Percentiles rank a stretch among this genome's conserved stretches.
These are phyloP conservation scores for Trichoderma sp. DNA, from an alignment of 2,329 filamentous ascomycete species.

Conservation along the genomic window DNA sequence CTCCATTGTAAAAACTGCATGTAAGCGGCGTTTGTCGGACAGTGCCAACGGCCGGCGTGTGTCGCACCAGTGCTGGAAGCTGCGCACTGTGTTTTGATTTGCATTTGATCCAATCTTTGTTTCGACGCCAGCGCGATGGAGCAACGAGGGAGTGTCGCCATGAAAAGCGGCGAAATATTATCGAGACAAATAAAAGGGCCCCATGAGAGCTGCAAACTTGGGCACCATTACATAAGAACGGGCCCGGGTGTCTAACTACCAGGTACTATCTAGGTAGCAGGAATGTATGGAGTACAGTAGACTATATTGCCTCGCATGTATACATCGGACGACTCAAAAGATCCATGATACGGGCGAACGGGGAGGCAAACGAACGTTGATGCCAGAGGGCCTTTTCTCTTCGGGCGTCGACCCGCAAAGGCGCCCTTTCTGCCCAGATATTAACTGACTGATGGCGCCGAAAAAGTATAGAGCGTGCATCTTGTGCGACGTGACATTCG, in stretches of 20 bases:
- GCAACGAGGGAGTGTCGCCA: constrained; percentile 12
- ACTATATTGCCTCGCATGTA: too few species aligned
- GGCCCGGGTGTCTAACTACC: background rate
- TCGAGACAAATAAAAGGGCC: background rate
- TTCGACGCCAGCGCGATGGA: background rate
- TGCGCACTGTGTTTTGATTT: background rate
- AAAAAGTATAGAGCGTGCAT: constrained; percentile 13
- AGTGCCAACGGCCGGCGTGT: background rate
- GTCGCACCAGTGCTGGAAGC: too few species aligned
- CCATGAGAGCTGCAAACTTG: background rate
- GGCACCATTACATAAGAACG: constrained; percentile 11
- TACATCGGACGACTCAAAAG: background rate
- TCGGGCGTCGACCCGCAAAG: background rate
- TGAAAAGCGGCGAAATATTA: background rate
- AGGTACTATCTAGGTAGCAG: background rate
- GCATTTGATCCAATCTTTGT: background rate
- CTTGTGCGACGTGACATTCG: background rate
- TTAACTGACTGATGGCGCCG: background rate
- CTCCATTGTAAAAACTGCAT: constrained; percentile 1
- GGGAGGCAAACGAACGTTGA: too few species aligned
- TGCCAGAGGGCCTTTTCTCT: background rate
- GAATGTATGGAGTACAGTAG: too few species aligned
- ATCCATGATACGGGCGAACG: background rate
- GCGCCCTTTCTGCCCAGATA: background rate
- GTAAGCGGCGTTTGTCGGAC: background rate